A percentile compares a stretch with the other conserved stretches of the same genome.
phyloP scores from a whole-genome alignment of 768 basidiomycete species.

The Naematelia aurantialba region DNA sequence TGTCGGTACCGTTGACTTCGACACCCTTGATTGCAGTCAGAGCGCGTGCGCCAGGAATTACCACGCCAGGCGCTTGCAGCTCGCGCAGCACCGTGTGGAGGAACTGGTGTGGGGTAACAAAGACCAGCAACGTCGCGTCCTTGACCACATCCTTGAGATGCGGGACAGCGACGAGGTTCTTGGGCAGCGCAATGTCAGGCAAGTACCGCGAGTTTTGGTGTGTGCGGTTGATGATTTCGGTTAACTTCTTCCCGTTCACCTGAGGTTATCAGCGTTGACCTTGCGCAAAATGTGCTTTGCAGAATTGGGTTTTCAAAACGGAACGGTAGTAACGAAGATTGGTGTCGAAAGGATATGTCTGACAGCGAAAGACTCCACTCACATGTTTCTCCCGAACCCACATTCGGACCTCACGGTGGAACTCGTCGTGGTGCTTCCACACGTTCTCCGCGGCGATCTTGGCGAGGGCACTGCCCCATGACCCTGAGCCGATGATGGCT shows the following conservation, averaged over 20 bases:
- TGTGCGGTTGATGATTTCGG: slow-evolving; percentile 54
- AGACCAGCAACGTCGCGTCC: slow-evolving; percentile 53
- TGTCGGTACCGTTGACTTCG: slow-evolving; percentile 52
- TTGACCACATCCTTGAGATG: slow-evolving; percentile 52
- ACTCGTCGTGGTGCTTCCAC: slow-evolving; percentile 47
- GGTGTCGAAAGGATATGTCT: not conserved
- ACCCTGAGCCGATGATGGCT: slow-evolving; percentile 50
- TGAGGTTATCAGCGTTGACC: too few relatives aligned
- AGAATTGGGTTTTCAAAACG: slow-evolving; percentile 1
- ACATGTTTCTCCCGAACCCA: slow-evolving; percentile 55
- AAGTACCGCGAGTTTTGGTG: slow-evolving; percentile 54
- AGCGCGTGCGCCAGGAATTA: slow-evolving; percentile 48
- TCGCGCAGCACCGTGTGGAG: slow-evolving; percentile 44
- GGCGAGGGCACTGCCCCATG: slow-evolving; percentile 52
- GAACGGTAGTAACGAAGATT: not conserved
- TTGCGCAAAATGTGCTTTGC: too few relatives aligned
- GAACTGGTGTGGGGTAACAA: slow-evolving; percentile 54
- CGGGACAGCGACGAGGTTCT: slow-evolving; percentile 52
- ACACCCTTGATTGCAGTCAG: slow-evolving; percentile 56
- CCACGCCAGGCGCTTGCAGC: slow-evolving; percentile 37
- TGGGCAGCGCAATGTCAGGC: slow-evolving; percentile 51
- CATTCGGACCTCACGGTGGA: slow-evolving; percentile 53
- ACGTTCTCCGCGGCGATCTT: slow-evolving; percentile 51
- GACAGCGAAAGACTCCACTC: slow-evolving; percentile 11
- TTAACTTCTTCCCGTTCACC: slow-evolving; percentile 50